Evolutionary conservation across 2,329 filamentous ascomycete genomes (phyloP), one percentile per base, ranked within the genome.

Genomic region (Diplocarpon rosae): DNA sequence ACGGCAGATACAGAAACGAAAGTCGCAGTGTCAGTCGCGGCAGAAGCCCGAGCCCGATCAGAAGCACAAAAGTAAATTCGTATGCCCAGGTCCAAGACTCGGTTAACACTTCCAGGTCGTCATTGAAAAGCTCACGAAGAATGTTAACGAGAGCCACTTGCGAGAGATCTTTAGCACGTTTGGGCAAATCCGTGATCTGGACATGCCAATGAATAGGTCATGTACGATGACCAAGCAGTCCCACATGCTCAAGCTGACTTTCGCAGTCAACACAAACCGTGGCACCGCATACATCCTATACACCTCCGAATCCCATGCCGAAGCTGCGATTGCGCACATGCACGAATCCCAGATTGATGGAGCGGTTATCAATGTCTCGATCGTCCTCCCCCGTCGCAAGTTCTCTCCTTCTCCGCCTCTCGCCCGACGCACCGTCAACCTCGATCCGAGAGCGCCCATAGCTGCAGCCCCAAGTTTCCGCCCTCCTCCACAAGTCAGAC

Each of bases 221-320:
- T 92, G 87, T 92, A 72, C 64, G 79, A 38, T n/a, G 14, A 29
- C 37, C n/a, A 13, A 28, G 17, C 20, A 17, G n/a, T n/a, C 17
- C 7, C 9, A 10, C 13, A 47, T 39, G 48, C 5, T 10, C n/a
- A 36, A 40, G 40, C 55, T 62, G 47, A 60, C 34, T 51, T 33
- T 33, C 32, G 49, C 57, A 92, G 86, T 85, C 69, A 83, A 85
- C 63, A 88, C 80, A 43, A 96, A 96, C 59, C 82, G 90, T 46
- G 90, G 92, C 37, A 94, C 87, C 24, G 92, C 90, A 28, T 96
- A 95, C 63, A 88, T 96, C 51, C 72, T 95, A 34, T 98, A 83
- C 65, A 70, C 78, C 43, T 73, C 83, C 53, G 77, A 88, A 52
- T 71, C 76, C 39, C 83, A 90, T 52, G 90, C 92, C 17, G 87